phyloP scores from a whole-genome alignment of 208 protist species.

The Trypanosoma conorhini region DNA sequence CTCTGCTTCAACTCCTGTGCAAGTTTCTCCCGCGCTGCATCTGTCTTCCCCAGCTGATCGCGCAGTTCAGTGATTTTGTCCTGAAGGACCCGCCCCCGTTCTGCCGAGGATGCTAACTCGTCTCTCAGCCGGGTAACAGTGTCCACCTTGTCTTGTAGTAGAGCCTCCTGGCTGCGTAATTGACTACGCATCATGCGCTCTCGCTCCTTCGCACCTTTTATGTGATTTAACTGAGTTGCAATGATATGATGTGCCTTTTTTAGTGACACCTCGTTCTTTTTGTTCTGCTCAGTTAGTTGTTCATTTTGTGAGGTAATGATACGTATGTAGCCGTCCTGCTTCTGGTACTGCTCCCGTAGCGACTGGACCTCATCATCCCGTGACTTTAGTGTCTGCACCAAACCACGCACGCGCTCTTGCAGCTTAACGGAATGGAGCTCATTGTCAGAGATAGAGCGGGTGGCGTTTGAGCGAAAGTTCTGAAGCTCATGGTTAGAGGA shows the following conservation, averaged over 20 bases:
- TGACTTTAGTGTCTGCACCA: slow-evolving; percentile 39
- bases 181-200: slow-evolving; percentile 60
- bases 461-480: slow-evolving; percentile 61
- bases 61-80: slow-evolving; percentile 61
- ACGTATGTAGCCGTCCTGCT: slow-evolving; percentile 78
- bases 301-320: slow-evolving; percentile 76
- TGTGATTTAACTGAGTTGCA: slow-evolving; percentile 72
- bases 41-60: slow-evolving; percentile 67
- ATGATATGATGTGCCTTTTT: slow-evolving; percentile 90
- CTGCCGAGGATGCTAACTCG: slow-evolving; percentile 40
- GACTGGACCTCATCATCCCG: slow-evolving; percentile 69
- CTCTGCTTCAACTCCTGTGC: slow-evolving; percentile 72
- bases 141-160: slow-evolving; percentile 59
- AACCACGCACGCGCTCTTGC: slow-evolving; percentile 62
- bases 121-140: slow-evolving; percentile 41
- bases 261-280: slow-evolving; percentile 43
- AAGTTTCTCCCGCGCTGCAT: slow-evolving; percentile 61
- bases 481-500: slow-evolving; percentile 56
- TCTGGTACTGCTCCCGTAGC: slow-evolving; percentile 64
- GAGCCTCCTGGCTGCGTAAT: slow-evolving; percentile 45
- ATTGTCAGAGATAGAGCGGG: slow-evolving; percentile 65
- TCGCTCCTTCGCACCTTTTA: slow-evolving; percentile 61
- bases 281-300: slow-evolving; percentile 44
- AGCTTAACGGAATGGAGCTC: slow-evolving; percentile 78
- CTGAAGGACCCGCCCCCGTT: slow-evolving; percentile 43